Percentiles rank a stretch among this genome's conserved stretches.
phyloP scores from a whole-genome alignment of 148 eudicot genomes.

The Cornus controversa region DNA sequence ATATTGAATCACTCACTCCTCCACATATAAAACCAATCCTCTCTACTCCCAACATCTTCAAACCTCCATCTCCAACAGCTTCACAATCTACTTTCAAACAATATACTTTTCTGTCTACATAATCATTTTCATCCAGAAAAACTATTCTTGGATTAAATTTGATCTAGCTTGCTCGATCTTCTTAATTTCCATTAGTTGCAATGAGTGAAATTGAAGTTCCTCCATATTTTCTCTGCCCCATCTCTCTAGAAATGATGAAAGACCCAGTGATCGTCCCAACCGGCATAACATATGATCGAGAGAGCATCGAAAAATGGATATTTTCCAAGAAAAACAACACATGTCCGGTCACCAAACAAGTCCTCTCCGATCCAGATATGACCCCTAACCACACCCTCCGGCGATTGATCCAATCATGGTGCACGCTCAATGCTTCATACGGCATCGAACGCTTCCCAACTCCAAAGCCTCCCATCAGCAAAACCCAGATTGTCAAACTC shows the following conservation, averaged over 20 bases:
- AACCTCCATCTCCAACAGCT: constrained; percentile 15
- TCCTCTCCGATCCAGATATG: constrained; percentile 27
- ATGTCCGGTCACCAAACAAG: constrained; percentile 82
- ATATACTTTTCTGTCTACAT: background rate
- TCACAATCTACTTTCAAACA: constrained; percentile 5
- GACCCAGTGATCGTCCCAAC: constrained; percentile 68
- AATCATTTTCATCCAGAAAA: background rate
- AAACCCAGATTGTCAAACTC: constrained; percentile 47
- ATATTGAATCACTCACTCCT: constrained; percentile 11
- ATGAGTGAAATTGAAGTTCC: constrained; percentile 63
- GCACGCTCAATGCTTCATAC: constrained; percentile 64
- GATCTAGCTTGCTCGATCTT: background rate
- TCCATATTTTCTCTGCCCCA: constrained; percentile 65
- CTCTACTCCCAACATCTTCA: constrained; percentile 20
- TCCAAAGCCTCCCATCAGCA: constrained; percentile 49
- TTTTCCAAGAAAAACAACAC: constrained; percentile 37
- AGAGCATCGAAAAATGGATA: constrained; percentile 66
- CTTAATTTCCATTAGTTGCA: background rate
- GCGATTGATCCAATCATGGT: constrained; percentile 81
- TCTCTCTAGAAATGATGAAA: constrained; percentile 67
- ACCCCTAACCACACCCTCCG: constrained; percentile 87
- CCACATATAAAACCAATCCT: constrained; percentile 22
- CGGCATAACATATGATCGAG: constrained; percentile 81
- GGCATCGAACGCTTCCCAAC: constrained; percentile 74
- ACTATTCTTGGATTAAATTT: no score